Evolutionary conservation across 1,284 basidiomycete genomes (phyloP), one percentile per base, ranked within the genome.

Genomic region (Sphagnurus paluster): DNA sequence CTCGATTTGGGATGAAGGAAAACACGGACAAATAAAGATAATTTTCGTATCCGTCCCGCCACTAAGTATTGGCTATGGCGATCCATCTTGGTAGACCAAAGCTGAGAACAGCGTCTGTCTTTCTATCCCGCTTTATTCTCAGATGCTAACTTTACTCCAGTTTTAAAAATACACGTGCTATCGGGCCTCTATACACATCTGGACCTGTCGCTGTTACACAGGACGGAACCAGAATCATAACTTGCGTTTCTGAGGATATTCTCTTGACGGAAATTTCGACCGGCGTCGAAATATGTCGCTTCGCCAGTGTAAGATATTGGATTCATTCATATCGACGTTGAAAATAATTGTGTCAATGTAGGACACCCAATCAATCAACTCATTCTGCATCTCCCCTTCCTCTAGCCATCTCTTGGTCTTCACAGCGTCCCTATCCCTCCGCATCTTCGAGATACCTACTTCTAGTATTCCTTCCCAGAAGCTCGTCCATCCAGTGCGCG

Each of bases 181-280:
- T 91, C 43, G 77, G 76, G 29, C 93, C 95, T 4, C 70, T 97
- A 43, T 92, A 96, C 63, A 97, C 93, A 0, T 82, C 82, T 39
- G 95, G 95, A 21, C 88, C 92, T 5, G 84, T 94, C 28, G 82
- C 91, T 8, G 71, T 93, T 34, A 86, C 90, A 4, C 68, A 75
- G 44, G 92, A 98, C 74, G 94, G 91, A 35, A 71, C 72, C 39
- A 83, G 77, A 64, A 76, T 98, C 23, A 79, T 95, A 44, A 92
- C 93, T 25, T 93, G 93, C 51, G 82, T 98, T 39, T 85, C 82
- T 41, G 91, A 97, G 59, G 85, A 94, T 53, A 86, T 90, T 1
- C 62, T 96, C 14, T 69, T 96, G 40, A 96, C 93, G 8, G 84
- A 96, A 56, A 73, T 94, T 8, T 68, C 74, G 24, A 83, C 78